These are phyloP conservation scores for Phytophthora europaea DNA, from an alignment of 352 stramenopile species.

Conservation along the genomic window DNA sequence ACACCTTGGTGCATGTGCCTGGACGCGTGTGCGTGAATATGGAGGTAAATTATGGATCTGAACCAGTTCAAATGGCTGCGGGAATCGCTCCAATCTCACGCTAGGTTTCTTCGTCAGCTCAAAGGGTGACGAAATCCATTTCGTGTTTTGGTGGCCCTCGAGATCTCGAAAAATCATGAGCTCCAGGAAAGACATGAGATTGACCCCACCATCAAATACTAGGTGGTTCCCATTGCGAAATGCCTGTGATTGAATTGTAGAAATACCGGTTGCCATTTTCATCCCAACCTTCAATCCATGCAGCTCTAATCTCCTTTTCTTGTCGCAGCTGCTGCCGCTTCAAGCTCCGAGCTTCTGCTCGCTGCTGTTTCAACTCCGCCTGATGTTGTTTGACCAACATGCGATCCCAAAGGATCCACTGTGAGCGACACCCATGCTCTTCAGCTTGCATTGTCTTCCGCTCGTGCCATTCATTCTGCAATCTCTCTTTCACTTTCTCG, in stretches of 20 bases:
- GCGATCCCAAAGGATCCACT: conserved; percentile 48
- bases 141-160: no score
- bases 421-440: conserved; percentile 44
- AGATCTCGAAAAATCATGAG: no score
- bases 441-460: conserved; percentile 59
- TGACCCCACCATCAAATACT: not conserved
- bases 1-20: no score
- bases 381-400: conserved; percentile 33
- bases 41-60: no score
- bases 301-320: conserved; percentile 36
- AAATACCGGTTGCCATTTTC: conserved; percentile 63
- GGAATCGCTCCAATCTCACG: no score
- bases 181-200: no score
- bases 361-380: conserved; percentile 43
- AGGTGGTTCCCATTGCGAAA: conserved; percentile 68
- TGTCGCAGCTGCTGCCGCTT: conserved; percentile 48
- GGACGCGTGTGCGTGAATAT: no score
- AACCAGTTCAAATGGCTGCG: no score
- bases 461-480: conserved; percentile 48
- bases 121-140: no score
- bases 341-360: conserved; percentile 42
- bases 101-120: no score
- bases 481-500: conserved; percentile 42
- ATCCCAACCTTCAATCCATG: conserved; percentile 67
- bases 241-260: conserved; percentile 64